Conservation (phyloP, 2,329 filamentous ascomycete species). For the Tolypocladium tropicale region DNA sequence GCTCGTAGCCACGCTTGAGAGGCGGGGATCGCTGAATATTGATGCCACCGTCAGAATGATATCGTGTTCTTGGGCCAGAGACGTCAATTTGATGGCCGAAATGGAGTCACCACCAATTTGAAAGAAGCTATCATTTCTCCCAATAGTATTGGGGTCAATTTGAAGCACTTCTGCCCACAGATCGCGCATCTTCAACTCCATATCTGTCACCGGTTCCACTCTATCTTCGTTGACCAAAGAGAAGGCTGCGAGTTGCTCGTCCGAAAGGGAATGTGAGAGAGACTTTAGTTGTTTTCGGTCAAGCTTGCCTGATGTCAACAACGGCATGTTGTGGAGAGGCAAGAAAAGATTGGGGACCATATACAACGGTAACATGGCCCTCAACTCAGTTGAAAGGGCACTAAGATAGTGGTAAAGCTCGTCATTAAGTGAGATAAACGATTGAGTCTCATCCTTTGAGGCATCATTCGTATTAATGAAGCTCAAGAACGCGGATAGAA, state of each 20-base stretch:
- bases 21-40: background rate
- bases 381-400: background rate
- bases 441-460: conserved; percentile 13
- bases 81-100: conserved; percentile 8
- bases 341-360: conserved; percentile 32
- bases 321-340: conserved; percentile 26
- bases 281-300: conserved; percentile 2
- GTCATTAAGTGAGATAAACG: background rate
- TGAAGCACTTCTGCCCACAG: conserved; percentile 7
- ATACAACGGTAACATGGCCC: conserved; percentile 17
- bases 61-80: background rate
- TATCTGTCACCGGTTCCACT: background rate
- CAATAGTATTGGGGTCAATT: conserved; percentile 1
- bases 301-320: conserved; percentile 2
- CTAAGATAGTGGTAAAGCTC: background rate
- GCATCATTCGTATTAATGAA: background rate
- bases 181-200: conserved; percentile 1
- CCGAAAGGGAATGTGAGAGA: background rate
- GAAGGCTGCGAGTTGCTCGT: background rate
- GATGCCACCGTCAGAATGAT: background rate
- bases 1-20: background rate
- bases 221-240: background rate
- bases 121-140: conserved; percentile 7
- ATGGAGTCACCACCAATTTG: conserved; percentile 9
- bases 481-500: background rate